These are phyloP conservation scores for Mucor lusitanicus DNA, from an alignment of 371 early-diverging fungal genomes.

Conservation along the genomic window DNA sequence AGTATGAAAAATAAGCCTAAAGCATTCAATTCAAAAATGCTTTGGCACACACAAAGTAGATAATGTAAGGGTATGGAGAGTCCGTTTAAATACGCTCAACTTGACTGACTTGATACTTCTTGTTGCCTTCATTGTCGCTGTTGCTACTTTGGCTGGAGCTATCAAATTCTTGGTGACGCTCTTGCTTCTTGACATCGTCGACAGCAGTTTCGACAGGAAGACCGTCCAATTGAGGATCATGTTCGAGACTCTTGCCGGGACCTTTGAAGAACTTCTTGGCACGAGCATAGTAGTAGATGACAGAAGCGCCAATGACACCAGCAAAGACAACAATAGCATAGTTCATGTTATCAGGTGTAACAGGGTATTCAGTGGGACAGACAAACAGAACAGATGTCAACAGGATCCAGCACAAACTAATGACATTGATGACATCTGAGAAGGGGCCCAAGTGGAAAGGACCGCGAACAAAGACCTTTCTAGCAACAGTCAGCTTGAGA, in stretches of 20 bases:
- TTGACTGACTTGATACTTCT: neutral
- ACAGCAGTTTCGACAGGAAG: neutral
- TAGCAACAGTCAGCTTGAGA: conserved; percentile 53
- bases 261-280: conserved; percentile 56
- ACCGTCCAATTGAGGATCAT: conserved; percentile 25
- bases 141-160: neutral
- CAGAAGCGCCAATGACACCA: conserved; percentile 29
- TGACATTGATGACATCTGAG: conserved; percentile 43
- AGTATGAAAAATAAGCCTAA: neutral
- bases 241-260: conserved; percentile 36
- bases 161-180: neutral
- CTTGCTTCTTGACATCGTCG: neutral
- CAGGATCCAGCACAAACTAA: conserved; percentile 57
- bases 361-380: conserved; percentile 61
- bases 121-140: neutral
- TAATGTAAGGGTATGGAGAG: neutral
- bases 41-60: neutral
- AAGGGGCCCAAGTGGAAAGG: conserved; percentile 63
- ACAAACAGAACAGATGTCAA: conserved; percentile 64
- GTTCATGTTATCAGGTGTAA: conserved; percentile 55
- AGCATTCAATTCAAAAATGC: neutral
- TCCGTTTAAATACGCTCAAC: neutral
- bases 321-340: conserved; percentile 46
- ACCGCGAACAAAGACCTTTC: conserved; percentile 53
- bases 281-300: conserved; percentile 49